Conservation (phyloP, 2,329 filamentous ascomycete genomes). For the Xylaria multiplex region DNA sequence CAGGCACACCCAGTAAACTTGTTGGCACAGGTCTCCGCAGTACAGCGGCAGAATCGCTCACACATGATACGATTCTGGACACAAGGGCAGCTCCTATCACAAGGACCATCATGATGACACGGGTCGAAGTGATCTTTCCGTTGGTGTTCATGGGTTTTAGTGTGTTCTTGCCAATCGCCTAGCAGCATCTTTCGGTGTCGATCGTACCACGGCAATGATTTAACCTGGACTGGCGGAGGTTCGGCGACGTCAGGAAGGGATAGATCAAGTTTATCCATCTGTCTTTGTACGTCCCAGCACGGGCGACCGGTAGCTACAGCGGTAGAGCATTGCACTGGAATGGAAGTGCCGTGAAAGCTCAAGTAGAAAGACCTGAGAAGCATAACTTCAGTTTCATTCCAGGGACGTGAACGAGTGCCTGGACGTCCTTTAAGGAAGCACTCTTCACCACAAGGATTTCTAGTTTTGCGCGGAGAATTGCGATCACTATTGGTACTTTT, state of each 20-base stretch:
- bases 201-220: constrained; percentile 65
- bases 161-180: constrained; percentile 66
- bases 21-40: constrained; percentile 66
- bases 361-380: constrained; percentile 60
- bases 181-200: constrained; percentile 64
- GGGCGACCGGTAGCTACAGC: constrained; percentile 61
- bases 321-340: constrained; percentile 60
- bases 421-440: constrained; percentile 56
- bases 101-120: constrained; percentile 76
- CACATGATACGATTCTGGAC: constrained; percentile 70
- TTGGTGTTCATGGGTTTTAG: constrained; percentile 64
- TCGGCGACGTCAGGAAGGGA: constrained; percentile 45
- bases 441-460: constrained; percentile 47
- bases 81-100: constrained; percentile 71
- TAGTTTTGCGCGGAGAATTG: constrained; percentile 50
- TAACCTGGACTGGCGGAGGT: constrained; percentile 51
- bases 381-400: constrained; percentile 61
- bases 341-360: constrained; percentile 55
- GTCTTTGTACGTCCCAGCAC: constrained; percentile 63
- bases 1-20: constrained; percentile 76
- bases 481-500: constrained; percentile 26
- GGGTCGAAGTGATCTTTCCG: constrained; percentile 68
- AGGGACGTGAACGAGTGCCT: constrained; percentile 52
- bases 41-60: constrained; percentile 76
- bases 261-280: constrained; percentile 55